Conservation (phyloP, 1,139 yeast genomes). For the Magnusiomyces sp. region DNA sequence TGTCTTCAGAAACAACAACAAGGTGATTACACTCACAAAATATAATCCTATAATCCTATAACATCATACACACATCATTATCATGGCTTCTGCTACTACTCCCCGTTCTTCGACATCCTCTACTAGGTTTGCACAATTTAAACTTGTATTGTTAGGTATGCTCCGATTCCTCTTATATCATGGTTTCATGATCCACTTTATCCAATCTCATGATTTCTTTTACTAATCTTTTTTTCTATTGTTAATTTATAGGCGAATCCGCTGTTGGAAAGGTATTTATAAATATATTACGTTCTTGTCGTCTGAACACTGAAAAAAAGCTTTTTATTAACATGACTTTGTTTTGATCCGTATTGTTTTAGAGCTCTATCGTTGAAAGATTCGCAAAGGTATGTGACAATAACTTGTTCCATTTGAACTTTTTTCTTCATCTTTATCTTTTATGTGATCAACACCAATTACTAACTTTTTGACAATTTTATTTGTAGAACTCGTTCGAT, state of each 20-base stretch:
- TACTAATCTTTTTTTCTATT: background rate
- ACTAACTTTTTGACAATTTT: too few relatives aligned
- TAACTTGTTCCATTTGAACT: background rate
- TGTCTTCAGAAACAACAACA: background rate
- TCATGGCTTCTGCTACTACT: conserved; percentile 18
- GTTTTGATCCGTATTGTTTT: background rate
- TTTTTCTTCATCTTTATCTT: background rate
- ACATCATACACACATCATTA: background rate
- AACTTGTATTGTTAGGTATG: conserved; percentile 65
- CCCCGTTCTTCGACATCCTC: conserved; percentile 32
- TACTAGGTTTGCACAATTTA: conserved; percentile 54
- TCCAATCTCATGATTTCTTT: background rate
- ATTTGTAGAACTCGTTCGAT: conserved; percentile 63
- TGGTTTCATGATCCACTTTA: background rate
- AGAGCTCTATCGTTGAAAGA: conserved; percentile 72
- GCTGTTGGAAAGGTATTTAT: conserved; percentile 76
- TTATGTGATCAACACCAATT: background rate
- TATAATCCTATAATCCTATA: too few relatives aligned
- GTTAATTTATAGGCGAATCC: conserved; percentile 55
- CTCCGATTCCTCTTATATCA: background rate
- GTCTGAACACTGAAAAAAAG: too few relatives aligned
- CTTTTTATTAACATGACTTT: too few relatives aligned
- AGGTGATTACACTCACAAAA: background rate
- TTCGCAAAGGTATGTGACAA: conserved; percentile 54
- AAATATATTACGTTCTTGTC: too few relatives aligned